Percentiles rank a stretch among this genome's conserved stretches.
Evolutionary conservation across 495 filamentous ascomycete species (phyloP).

Genomic region (Penicillium lividum): DNA sequence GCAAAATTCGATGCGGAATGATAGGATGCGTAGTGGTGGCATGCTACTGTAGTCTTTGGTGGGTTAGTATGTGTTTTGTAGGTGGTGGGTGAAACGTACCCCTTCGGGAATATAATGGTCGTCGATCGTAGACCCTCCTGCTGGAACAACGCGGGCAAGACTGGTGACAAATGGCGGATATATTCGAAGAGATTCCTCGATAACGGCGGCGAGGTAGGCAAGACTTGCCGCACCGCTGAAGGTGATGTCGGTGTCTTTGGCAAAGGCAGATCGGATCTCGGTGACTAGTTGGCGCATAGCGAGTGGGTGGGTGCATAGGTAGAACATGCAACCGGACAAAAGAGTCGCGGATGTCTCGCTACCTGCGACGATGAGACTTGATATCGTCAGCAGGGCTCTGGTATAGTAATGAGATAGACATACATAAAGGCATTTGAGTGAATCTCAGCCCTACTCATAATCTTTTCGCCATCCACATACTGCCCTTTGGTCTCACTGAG

Average conservation of each 20-base stretch:
- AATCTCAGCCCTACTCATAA: conserved; percentile 30
- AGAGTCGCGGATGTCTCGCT: conserved; percentile 61
- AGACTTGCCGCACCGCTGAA: conserved; percentile 36
- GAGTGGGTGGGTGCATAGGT: conserved; percentile 45
- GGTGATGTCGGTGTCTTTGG: conserved; percentile 41
- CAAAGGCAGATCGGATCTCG: conserved; percentile 51
- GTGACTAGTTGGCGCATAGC: conserved; percentile 34
- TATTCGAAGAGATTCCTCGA: conserved; percentile 47
- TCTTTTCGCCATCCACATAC: conserved; percentile 15
- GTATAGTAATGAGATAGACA: not conserved
- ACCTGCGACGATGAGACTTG: conserved; percentile 42
- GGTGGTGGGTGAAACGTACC: conserved; percentile 11
- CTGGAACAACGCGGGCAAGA: conserved; percentile 31
- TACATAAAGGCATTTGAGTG: conserved; percentile 34
- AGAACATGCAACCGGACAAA: conserved; percentile 50
- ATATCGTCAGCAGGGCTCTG: not conserved
- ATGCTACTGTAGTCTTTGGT: conserved; percentile 31
- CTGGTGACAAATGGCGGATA: conserved; percentile 39
- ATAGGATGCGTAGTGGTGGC: conserved; percentile 42
- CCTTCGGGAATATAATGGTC: conserved; percentile 34
- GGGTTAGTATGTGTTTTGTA: not conserved
- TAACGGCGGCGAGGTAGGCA: conserved; percentile 39
- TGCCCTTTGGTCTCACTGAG: conserved; percentile 23
- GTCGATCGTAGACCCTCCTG: conserved; percentile 30
- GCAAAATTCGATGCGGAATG: conserved; percentile 37